A percentile compares a stretch with the other conserved stretches of the same genome.
These are phyloP conservation scores for Helicocarpus griseus DNA, from an alignment of 2,329 filamentous ascomycete genomes.

Conservation along the genomic window DNA sequence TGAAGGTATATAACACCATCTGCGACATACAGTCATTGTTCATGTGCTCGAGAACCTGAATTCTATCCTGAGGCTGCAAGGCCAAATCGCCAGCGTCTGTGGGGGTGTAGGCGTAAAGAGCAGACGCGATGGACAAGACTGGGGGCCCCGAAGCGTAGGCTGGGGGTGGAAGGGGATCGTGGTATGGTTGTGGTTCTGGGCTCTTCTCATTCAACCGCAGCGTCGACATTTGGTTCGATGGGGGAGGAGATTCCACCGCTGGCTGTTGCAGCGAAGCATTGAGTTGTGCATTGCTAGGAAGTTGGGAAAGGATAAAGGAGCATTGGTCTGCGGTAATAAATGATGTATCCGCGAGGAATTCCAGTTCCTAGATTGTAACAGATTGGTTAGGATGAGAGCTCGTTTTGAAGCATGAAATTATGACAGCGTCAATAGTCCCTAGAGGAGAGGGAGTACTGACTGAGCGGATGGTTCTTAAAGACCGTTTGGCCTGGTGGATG, in stretches of 20 bases:
- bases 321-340: conserved; percentile 68
- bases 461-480: conserved; percentile 77
- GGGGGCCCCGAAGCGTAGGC: conserved; percentile 42
- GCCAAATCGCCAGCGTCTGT: conserved; percentile 73
- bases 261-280: conserved; percentile 23
- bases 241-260: conserved; percentile 7
- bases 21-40: conserved; percentile 68
- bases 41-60: conserved; percentile 83
- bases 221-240: conserved; percentile 11
- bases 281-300: conserved; percentile 48
- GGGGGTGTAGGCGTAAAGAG: conserved; percentile 74
- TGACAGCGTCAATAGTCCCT: conserved; percentile 14
- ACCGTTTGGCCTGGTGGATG: conserved; percentile 64
- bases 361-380: conserved; percentile 61
- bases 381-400: neutral
- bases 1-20: too few species aligned
- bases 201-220: conserved; percentile 14
- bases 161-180: conserved; percentile 35
- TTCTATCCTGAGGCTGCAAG: conserved; percentile 68
- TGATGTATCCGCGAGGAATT: conserved; percentile 74
- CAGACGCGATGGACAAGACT: conserved; percentile 63
- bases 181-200: conserved; percentile 29
- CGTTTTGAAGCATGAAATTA: neutral
- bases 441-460: conserved; percentile 39
- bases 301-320: conserved; percentile 61